These are phyloP conservation scores for Coniosporium apollinis DNA, from an alignment of 495 filamentous ascomycete species.

Conservation along the genomic window DNA sequence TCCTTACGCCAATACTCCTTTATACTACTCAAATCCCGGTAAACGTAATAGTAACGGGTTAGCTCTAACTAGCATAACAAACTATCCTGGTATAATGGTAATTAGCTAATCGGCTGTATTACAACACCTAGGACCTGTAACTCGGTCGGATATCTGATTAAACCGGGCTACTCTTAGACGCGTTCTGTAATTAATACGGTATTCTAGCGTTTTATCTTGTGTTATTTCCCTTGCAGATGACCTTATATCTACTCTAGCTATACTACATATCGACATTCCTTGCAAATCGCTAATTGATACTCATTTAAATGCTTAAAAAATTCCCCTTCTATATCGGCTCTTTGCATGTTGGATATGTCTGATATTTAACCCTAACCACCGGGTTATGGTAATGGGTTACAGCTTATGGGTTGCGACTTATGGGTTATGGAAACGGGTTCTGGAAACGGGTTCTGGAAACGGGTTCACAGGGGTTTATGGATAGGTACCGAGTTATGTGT, in stretches of 20 bases:
- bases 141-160: background rate
- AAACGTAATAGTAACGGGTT: background rate
- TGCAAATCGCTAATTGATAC: background rate
- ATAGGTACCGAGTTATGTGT: no score
- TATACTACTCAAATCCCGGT: background rate
- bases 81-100: background rate
- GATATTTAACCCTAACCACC: no score
- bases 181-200: background rate
- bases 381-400: no score
- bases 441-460: no score
- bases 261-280: background rate
- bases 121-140: background rate
- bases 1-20: background rate
- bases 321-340: no score
- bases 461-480: no score
- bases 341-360: no score
- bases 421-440: no score
- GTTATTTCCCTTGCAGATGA: background rate
- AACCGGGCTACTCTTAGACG: background rate
- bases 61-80: background rate
- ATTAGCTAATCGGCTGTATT: background rate
- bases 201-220: background rate
- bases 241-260: background rate
- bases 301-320: background rate
- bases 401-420: no score